phyloP scores from a whole-genome alignment of 805 yeast genomes.

The Saccharomycopsis javanensis region DNA sequence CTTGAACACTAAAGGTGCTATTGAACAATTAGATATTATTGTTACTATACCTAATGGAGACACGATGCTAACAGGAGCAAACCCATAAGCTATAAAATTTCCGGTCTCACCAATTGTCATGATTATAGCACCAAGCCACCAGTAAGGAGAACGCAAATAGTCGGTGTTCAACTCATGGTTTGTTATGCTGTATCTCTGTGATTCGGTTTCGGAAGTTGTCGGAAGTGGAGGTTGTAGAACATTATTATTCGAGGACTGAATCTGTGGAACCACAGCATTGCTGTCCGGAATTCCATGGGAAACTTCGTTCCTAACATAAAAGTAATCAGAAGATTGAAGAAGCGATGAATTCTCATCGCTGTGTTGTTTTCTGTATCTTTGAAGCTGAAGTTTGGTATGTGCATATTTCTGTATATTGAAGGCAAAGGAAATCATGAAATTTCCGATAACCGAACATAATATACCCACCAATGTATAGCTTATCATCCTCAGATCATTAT shows the following conservation, averaged over 20 bases:
- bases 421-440: slow-evolving; percentile 30
- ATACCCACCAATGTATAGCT: slow-evolving; percentile 26
- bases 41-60: slow-evolving; percentile 44
- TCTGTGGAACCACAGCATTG: no score
- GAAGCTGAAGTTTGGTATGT: slow-evolving; percentile 25
- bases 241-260: no score
- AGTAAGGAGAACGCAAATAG: slow-evolving; percentile 22
- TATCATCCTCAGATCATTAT: slow-evolving; percentile 4
- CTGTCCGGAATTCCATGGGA: no score
- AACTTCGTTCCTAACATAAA: not conserved
- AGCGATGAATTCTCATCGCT: not conserved
- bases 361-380: not conserved
- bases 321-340: not conserved
- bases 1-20: slow-evolving; percentile 39
- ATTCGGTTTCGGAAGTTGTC: not conserved
- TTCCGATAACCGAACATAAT: slow-evolving; percentile 29
- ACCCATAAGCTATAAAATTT: slow-evolving; percentile 40
- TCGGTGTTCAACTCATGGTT: not conserved
- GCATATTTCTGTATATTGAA: slow-evolving; percentile 34
- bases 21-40: slow-evolving; percentile 35
- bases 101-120: slow-evolving; percentile 38
- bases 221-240: slow-evolving; percentile 19
- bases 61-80: slow-evolving; percentile 38
- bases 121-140: slow-evolving; percentile 36
- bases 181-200: not conserved